Evolutionary conservation across 2,329 filamentous ascomycete species (phyloP).

Genomic region (Colletotrichum cuscutae): DNA sequence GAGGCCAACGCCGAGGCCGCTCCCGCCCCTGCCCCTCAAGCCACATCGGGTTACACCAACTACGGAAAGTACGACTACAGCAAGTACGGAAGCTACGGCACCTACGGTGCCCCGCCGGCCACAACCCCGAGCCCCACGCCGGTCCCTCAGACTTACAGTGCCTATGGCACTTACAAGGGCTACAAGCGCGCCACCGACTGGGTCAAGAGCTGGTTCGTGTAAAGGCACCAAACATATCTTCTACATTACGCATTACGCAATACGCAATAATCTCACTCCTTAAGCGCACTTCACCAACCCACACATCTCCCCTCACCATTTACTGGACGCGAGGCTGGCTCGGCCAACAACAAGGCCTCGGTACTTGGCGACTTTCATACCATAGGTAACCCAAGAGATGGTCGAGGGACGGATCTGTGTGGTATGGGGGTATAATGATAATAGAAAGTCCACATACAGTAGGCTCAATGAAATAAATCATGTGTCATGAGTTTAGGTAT

Average conservation of each 20-base stretch:
- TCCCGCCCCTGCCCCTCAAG: slow-evolving; percentile 2
- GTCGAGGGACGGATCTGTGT: too few relatives aligned
- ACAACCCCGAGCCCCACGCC: background rate
- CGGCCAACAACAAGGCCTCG: background rate
- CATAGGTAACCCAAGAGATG: background rate
- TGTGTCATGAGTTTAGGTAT: background rate
- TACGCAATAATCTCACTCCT: background rate
- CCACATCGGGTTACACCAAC: slow-evolving; percentile 8
- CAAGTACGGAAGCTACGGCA: slow-evolving; percentile 29
- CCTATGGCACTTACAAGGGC: slow-evolving; percentile 16
- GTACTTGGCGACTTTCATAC: too few relatives aligned
- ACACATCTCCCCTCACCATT: background rate
- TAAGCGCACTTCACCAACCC: background rate
- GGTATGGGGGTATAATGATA: background rate
- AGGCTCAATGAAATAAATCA: background rate
- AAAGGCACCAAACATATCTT: background rate
- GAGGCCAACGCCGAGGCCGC: slow-evolving; percentile 29
- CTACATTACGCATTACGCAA: too few relatives aligned
- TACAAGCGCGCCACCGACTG: slow-evolving; percentile 30
- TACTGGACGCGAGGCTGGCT: background rate
- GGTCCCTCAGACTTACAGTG: background rate
- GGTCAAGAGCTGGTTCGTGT: slow-evolving; percentile 12
- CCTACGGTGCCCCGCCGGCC: slow-evolving; percentile 19
- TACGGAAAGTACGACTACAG: slow-evolving; percentile 30
- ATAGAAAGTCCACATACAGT: background rate